A percentile compares a stretch with the other conserved stretches of the same genome.
phyloP scores from a whole-genome alignment of 2,329 filamentous ascomycete species.

The Endothia cerciana region DNA sequence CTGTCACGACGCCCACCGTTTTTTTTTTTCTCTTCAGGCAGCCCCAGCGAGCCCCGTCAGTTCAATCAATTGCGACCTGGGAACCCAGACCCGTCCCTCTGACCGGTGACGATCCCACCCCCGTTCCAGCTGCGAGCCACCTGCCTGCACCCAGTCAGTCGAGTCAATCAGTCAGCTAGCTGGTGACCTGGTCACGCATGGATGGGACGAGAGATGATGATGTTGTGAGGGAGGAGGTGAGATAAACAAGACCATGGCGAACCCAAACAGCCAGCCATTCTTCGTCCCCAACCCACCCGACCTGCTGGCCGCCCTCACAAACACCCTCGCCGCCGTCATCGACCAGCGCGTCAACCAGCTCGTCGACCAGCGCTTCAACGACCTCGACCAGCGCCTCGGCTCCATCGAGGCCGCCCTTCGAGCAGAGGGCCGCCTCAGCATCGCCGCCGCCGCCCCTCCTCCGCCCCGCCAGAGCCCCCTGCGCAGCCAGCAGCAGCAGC shows the following conservation, averaged over 20 bases:
- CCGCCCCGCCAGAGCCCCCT: conserved; percentile 27
- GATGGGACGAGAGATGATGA: neutral
- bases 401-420: conserved; percentile 25
- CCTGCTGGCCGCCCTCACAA: conserved; percentile 25
- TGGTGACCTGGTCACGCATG: neutral
- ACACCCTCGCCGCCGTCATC: conserved; percentile 28
- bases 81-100: conserved; percentile 11
- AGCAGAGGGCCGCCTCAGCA: conserved; percentile 23
- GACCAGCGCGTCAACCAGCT: conserved; percentile 27
- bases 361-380: conserved; percentile 27
- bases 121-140: neutral
- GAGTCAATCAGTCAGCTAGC: no score
- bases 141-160: no score
- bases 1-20: conserved; percentile 20
- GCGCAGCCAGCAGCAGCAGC: conserved; percentile 22
- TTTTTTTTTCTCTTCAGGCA: conserved; percentile 29
- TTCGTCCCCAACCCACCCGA: conserved; percentile 27
- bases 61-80: conserved; percentile 12
- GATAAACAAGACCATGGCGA: conserved; percentile 24
- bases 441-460: neutral
- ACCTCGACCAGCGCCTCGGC: conserved; percentile 28
- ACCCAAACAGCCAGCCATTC: conserved; percentile 26
- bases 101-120: conserved; percentile 4
- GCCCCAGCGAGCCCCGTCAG: conserved; percentile 22
- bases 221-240: neutral